Conservation (phyloP, 495 filamentous ascomycete species). For the Aspergillus cristatus region DNA sequence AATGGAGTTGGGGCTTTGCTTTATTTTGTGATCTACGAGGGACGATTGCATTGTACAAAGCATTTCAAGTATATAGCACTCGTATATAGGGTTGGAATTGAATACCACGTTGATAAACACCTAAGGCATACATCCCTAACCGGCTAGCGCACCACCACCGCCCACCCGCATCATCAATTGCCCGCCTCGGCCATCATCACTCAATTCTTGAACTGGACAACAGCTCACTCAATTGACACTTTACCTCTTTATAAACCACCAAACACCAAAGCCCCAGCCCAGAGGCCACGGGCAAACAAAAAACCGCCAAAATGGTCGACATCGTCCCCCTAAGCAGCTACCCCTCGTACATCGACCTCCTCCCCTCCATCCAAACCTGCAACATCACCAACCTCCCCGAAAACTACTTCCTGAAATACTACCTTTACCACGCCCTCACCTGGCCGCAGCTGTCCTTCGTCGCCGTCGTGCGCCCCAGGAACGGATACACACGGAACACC, state of each 20-base stretch:
- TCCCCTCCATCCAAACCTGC: slow-evolving; percentile 95
- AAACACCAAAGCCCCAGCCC: not conserved
- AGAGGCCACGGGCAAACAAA: not conserved
- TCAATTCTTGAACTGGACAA: no score
- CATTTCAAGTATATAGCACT: no score
- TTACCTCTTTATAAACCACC: not conserved
- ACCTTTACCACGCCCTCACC: slow-evolving; percentile 96
- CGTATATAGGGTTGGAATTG: no score
- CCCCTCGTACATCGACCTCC: slow-evolving; percentile 45
- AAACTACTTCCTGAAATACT: slow-evolving; percentile 99
- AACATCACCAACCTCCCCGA: slow-evolving; percentile 99
- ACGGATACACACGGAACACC: slow-evolving; percentile 30
- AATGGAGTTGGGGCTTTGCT: not conserved
- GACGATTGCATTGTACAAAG: not conserved
- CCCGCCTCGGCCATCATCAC: no score
- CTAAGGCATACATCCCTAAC: not conserved
- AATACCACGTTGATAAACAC: no score
- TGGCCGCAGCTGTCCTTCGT: slow-evolving; percentile 97
- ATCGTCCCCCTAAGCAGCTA: slow-evolving; percentile 40
- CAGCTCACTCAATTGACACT: not conserved
- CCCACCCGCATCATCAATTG: not conserved
- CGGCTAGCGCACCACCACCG: not conserved
- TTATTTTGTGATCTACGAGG: not conserved
- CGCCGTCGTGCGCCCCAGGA: slow-evolving; percentile 79
- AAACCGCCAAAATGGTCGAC: slow-evolving; percentile 38